Percentiles rank a stretch among this genome's conserved stretches.
Evolutionary conservation across 805 yeast genomes (phyloP).

Genomic region (Jamesozyma gamospora): DNA sequence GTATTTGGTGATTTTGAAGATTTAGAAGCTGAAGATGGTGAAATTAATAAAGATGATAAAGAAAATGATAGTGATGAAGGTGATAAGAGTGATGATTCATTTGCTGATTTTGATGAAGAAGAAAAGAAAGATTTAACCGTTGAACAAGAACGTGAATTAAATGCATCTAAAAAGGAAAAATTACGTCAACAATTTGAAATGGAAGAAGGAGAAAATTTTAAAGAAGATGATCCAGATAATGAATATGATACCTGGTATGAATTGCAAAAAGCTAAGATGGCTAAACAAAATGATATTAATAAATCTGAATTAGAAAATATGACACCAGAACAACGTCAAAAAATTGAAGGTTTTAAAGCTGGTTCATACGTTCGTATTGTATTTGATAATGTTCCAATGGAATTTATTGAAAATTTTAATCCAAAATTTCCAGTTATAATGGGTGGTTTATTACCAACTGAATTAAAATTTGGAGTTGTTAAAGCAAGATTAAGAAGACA

Average conservation of each 20-base stretch:
- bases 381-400: constrained; percentile 77
- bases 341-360: constrained; percentile 84
- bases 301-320: constrained; percentile 64
- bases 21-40: constrained; percentile 21
- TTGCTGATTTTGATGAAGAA: constrained; percentile 34
- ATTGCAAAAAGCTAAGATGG: constrained; percentile 91
- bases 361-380: constrained; percentile 91
- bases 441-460: constrained; percentile 88
- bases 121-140: constrained; percentile 39
- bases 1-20: constrained; percentile 50
- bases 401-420: constrained; percentile 76
- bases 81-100: constrained; percentile 31
- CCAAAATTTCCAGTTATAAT: constrained; percentile 77
- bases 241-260: constrained; percentile 97
- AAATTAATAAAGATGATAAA: constrained; percentile 8
- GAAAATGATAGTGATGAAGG: constrained; percentile 15
- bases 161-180: constrained; percentile 84
- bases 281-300: constrained; percentile 90
- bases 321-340: constrained; percentile 66
- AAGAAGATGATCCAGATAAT: constrained; percentile 70
- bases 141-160: constrained; percentile 67
- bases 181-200: constrained; percentile 77
- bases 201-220: constrained; percentile 55
- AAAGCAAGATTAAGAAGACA: constrained; percentile 94
- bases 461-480: constrained; percentile 83